Base-by-base conservation (phyloP, 495 filamentous ascomycete genomes). In the Aspergillus affinis region DNA sequence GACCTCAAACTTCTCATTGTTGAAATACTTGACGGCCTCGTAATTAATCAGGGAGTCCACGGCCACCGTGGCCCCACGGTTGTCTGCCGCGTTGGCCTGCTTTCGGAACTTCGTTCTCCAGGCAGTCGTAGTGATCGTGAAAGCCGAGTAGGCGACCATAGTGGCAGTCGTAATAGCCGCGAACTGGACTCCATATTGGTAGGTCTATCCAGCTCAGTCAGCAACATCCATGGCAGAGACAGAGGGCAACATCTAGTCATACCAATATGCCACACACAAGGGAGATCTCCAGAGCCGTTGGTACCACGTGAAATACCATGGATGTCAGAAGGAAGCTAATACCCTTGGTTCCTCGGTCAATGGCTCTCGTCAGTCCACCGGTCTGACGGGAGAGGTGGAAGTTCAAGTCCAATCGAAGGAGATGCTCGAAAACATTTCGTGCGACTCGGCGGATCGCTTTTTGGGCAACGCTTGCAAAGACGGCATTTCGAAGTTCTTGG, bases 21-120 rank as follows among this genome's bases (percentile, higher is more conserved):
- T 98, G 82, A 98, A 98, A 78, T 98, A 97, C 77, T 98, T 98
- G 63, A 98, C 94, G 17, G 94, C 95, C 72, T 98, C 94, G 68
- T 97, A 98, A 75, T 98, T 98, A 78, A 98, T 96, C 32, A 98
- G 78, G 2, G 92, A 93, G 74, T 98, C 94, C 2, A 98, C 93
- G 0, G 93, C 94, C 30, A 97, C 91, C 0, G 93, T 98, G 10
- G 93, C 93, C 12, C 90, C 95, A 65, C 88, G 89, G 71, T 98
- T 98, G 68, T 98, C 94, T 0, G 95, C 94, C 9, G 91, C 92
- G 73, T 98, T 98, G 26, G 93, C 91, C 70, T 91, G 88, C 59
- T 92, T 90, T 30, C 94, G 83, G 75, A 98, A 98, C 72, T 93
- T 96, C 12, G 95, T 98, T 67, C 94, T 81, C 94, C 94, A 98